Evolutionary conservation across 768 basidiomycete genomes (phyloP), one percentile per base, ranked within the genome.

Genomic region (Mycena capillaripes): DNA sequence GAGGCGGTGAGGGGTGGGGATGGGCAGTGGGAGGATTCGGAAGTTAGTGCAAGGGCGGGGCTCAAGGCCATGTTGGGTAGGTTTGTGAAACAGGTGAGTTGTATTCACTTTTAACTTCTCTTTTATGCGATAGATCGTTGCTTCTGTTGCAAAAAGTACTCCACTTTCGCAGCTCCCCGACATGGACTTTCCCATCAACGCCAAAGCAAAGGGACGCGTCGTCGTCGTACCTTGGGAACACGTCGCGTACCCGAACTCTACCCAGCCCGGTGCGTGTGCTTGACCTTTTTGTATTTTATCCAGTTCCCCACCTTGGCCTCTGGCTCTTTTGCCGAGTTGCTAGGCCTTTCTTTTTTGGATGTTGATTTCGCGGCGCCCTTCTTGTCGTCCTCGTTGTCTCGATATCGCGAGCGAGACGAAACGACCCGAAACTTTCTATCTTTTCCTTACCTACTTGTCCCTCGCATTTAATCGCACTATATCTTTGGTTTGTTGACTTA

Each of bases 161-260:
- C 32, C 25, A 21, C 30, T 4, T n/a, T 3, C 55, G 4, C 78
- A 96, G 91, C 87, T 98, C 4, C 97, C 97, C 14, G 91, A 98
- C 84, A 92, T 99, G 92, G 94, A 98, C 76, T 92, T 99, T 75
- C 91, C 97, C 0, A 90, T 99, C 82, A 99, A 98, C 76, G 91
- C 94, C 29, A 94, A 93, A 83, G 94, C 97, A 1, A 98, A 99
- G 83, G 95, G 97, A 17, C 92, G 97, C 21, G 91, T 99, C 11
- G 86, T 99, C 17, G 92, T 97, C 10, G 34, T 36, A 12, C 94
- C 96, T 48, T 97, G 96, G 96, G 96, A 97, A 79, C 90, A 95
- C 75, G 86, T 86, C n/a, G 79, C 84, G 48, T 92, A 89, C 77
- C 89, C 93, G 12, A 97, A 96, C 78, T 81, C 92, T 59, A 94